Conservation (phyloP, 306 rosid genomes). For the Astragalus membranaceus region DNA sequence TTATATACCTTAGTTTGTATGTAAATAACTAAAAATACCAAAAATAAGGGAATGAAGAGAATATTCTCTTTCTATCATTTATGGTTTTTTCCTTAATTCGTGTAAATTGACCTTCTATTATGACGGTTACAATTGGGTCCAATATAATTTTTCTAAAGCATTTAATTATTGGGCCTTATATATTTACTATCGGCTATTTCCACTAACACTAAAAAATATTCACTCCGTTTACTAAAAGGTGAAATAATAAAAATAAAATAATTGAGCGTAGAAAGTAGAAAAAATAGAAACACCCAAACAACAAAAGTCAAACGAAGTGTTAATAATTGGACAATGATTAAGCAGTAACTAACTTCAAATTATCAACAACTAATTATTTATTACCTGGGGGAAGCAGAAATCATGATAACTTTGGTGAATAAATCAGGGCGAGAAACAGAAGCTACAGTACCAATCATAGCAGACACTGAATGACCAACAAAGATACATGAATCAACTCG, state of each 20-base stretch:
- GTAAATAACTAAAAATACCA: too few relatives aligned
- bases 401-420: conserved; percentile 24
- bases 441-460: conserved; percentile 33
- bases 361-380: not conserved
- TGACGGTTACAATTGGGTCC: too few relatives aligned
- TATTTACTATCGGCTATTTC: too few relatives aligned
- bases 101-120: too few relatives aligned
- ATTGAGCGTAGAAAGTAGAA: not conserved
- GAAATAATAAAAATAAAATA: not conserved
- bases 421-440: conserved; percentile 39
- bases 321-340: not conserved
- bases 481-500: conserved; percentile 27
- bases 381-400: conserved; percentile 38
- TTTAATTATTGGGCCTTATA: too few relatives aligned
- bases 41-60: too few relatives aligned
- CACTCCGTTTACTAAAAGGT: too few relatives aligned
- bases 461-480: conserved; percentile 35
- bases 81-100: too few relatives aligned
- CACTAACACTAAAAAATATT: too few relatives aligned
- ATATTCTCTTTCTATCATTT: too few relatives aligned
- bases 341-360: not conserved
- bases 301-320: conserved; percentile 7
- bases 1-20: too few relatives aligned
- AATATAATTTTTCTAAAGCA: too few relatives aligned
- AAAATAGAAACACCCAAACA: not conserved